These are phyloP conservation scores for Aspergillus chevalieri DNA, from an alignment of 2,329 filamentous ascomycete species.

Conservation along the genomic window DNA sequence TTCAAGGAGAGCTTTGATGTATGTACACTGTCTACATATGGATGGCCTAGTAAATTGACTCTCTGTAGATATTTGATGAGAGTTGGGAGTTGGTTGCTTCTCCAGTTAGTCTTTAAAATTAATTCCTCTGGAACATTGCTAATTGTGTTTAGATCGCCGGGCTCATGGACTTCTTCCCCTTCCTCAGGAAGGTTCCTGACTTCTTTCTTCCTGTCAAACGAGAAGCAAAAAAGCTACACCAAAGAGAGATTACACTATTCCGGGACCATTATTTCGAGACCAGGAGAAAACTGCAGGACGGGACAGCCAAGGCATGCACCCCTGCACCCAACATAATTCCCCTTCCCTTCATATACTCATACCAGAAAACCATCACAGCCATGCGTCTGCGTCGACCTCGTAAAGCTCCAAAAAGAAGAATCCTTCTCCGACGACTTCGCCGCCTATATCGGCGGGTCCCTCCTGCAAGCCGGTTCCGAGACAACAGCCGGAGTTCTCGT, in stretches of 20 bases:
- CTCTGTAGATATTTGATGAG: background rate
- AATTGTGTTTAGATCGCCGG: too few species aligned
- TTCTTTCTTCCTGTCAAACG: conserved; percentile 7
- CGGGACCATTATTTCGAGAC: background rate
- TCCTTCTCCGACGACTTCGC: background rate
- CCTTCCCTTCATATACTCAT: background rate
- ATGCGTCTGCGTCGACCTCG: background rate
- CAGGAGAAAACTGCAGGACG: background rate
- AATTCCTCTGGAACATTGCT: too few species aligned
- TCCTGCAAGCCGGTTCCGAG: conserved; percentile 16
- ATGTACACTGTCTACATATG: background rate
- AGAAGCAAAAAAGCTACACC: conserved; percentile 3
- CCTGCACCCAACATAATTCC: background rate
- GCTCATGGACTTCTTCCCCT: conserved; percentile 12
- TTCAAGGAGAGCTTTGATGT: background rate
- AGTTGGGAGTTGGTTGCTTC: conserved; percentile 11
- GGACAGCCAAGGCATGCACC: background rate
- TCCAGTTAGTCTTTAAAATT: background rate
- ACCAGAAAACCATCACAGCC: background rate
- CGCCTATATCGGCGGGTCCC: background rate
- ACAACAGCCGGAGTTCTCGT: conserved; percentile 8
- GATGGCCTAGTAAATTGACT: background rate
- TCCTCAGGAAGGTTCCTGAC: conserved; percentile 9
- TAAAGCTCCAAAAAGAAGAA: background rate
- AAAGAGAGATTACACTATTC: background rate